Conservation (phyloP, 2,329 filamentous ascomycete species). For the Colletotrichum sp. region DNA sequence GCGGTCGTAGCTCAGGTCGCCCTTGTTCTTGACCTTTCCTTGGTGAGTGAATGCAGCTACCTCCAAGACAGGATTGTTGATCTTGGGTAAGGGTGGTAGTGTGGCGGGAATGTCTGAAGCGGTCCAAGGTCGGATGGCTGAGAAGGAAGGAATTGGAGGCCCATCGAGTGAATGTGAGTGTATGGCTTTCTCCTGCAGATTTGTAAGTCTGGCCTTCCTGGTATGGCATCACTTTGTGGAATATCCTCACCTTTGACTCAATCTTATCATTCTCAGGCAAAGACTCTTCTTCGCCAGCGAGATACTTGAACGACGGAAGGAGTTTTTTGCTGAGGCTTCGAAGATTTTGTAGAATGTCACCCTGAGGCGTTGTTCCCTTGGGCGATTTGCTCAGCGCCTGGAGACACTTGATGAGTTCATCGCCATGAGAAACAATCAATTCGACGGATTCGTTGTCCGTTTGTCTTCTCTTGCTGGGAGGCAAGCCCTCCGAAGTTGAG, state of each 20-base stretch:
- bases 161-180: neutral
- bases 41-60: slow-evolving; percentile 71
- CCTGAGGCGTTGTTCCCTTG: neutral
- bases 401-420: slow-evolving; percentile 43
- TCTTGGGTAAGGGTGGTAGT: slow-evolving; percentile 64
- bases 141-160: slow-evolving; percentile 13
- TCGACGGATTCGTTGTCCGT: slow-evolving; percentile 28
- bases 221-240: no score
- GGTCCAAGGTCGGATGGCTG: slow-evolving; percentile 51
- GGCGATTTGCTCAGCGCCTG: slow-evolving; percentile 34
- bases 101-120: slow-evolving; percentile 49
- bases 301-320: slow-evolving; percentile 30
- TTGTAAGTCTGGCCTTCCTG: neutral
- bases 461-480: slow-evolving; percentile 23
- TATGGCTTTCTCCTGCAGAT: neutral
- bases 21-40: slow-evolving; percentile 42
- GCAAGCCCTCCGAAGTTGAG: neutral
- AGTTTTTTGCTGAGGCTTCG: slow-evolving; percentile 27
- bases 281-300: neutral
- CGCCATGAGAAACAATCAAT: slow-evolving; percentile 36
- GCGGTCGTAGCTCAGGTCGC: slow-evolving; percentile 71
- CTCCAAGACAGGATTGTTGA: slow-evolving; percentile 65
- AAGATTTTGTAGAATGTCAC: neutral
- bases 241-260: neutral
- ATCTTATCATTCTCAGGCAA: neutral